Evolutionary conservation across 805 yeast species (phyloP).

Genomic region (Lipomyces lipofer): DNA sequence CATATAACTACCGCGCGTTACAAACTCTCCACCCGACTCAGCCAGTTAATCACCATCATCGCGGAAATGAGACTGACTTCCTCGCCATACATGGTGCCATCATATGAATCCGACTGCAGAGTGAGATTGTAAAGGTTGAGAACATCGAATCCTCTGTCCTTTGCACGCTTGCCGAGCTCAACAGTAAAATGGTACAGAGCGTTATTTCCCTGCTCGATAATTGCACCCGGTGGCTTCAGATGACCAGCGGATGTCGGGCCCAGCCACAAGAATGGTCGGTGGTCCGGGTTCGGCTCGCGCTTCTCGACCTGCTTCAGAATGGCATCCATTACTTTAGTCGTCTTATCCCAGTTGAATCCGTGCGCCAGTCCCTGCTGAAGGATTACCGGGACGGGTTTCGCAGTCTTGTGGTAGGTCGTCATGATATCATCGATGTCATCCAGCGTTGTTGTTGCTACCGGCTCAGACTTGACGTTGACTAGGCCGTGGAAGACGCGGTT

Average conservation of each 20-base stretch:
- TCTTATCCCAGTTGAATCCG: constrained; percentile 31
- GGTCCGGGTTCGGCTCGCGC: constrained; percentile 31
- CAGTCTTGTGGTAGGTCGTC: constrained; percentile 30
- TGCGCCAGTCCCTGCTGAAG: constrained; percentile 28
- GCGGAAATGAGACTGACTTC: constrained; percentile 26
- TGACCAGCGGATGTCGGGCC: constrained; percentile 32
- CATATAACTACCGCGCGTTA: too few relatives aligned
- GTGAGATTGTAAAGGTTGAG: constrained; percentile 27
- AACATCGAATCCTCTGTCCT: constrained; percentile 24
- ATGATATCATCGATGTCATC: constrained; percentile 30
- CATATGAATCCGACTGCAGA: constrained; percentile 29
- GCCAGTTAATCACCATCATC: constrained; percentile 31
- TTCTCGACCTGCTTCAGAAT: constrained; percentile 20
- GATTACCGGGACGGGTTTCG: constrained; percentile 30
- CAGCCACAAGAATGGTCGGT: constrained; percentile 30
- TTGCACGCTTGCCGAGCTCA: constrained; percentile 28
- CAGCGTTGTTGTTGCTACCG: constrained; percentile 21
- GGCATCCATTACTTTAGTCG: constrained; percentile 30
- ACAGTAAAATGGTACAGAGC: constrained; percentile 26
- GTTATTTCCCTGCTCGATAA: constrained; percentile 31
- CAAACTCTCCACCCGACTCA: constrained; percentile 26
- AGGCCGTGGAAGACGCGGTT: constrained; percentile 31
- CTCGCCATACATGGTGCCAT: constrained; percentile 29
- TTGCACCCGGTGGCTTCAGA: constrained; percentile 31
- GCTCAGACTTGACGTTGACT: constrained; percentile 23